These are phyloP conservation scores for Diaporthe vexans DNA, from an alignment of 2,329 filamentous ascomycete species.

Conservation along the genomic window DNA sequence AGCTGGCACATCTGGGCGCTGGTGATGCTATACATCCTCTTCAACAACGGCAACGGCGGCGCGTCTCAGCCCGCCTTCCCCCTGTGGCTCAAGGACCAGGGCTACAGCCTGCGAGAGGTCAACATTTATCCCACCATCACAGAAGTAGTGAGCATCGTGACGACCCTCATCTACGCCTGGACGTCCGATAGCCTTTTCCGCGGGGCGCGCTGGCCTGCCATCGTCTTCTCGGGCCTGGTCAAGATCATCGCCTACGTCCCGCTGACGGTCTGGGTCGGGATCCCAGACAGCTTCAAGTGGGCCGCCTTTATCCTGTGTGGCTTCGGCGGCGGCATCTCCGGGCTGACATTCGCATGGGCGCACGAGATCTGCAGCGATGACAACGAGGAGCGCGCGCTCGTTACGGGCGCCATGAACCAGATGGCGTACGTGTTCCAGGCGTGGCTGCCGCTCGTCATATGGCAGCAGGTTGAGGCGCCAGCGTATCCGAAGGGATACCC, in stretches of 20 bases:
- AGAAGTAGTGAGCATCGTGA: conserved; percentile 66
- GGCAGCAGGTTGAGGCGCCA: conserved; percentile 74
- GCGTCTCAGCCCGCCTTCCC: conserved; percentile 68
- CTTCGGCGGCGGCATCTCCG: conserved; percentile 63
- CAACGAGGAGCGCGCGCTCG: conserved; percentile 76
- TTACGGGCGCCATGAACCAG: conserved; percentile 77
- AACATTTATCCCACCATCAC: conserved; percentile 73
- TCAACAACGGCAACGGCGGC: conserved; percentile 70
- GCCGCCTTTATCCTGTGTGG: conserved; percentile 70
- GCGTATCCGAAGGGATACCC: conserved; percentile 67
- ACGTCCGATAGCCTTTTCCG: conserved; percentile 72
- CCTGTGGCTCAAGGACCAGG: conserved; percentile 61
- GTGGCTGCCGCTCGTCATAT: conserved; percentile 77
- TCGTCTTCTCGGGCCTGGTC: conserved; percentile 66
- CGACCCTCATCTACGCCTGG: conserved; percentile 76
- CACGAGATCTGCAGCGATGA: conserved; percentile 65
- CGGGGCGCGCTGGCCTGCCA: conserved; percentile 74
- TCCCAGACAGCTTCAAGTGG: conserved; percentile 72
- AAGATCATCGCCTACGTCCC: conserved; percentile 58
- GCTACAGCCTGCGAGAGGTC: conserved; percentile 58
- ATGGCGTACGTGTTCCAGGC: conserved; percentile 79
- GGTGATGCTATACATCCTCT: conserved; percentile 71
- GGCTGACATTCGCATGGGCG: conserved; percentile 63
- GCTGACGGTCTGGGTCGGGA: conserved; percentile 57
- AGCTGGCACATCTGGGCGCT: conserved; percentile 76